Base-by-base conservation (phyloP, 2,329 filamentous ascomycete species). In the Elsinoe australis region DNA sequence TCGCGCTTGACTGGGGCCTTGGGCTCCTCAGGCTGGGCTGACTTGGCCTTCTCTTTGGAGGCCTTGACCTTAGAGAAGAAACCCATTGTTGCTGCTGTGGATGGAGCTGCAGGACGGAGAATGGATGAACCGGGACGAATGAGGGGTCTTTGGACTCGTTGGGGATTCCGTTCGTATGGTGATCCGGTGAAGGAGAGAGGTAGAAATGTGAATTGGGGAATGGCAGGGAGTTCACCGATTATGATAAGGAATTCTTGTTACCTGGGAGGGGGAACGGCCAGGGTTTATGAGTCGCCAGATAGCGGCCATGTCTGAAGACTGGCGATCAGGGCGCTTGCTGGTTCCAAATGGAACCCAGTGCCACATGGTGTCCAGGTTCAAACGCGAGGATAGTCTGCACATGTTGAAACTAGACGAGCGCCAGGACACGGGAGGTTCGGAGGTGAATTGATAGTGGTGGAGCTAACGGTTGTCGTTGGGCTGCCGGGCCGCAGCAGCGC, bases 61-160 rank as follows among this genome's bases (percentile, higher is more conserved):
- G 57, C 59, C 53, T 58, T 64, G 45, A 59, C 48, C 47, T 56
- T 61, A 3, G 59, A 59, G 49, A 63, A 61, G 35, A 62, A 57
- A 15, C 61, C 54, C 64, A 67, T 65, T 38, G 34, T 15, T 15
- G 38, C 12, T 26, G 38, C n/a, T 15, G 28, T 44, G 6, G n/a
- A n/a, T n/a, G n/a, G n/a, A n/a, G n/a, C n/a, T n/a, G n/a, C n/a
- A n/a, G n/a, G n/a, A n/a, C n/a, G n/a, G n/a, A n/a, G n/a, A n/a
- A n/a, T n/a, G n/a, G n/a, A n/a, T n/a, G n/a, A n/a, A n/a, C n/a
- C n/a, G n/a, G n/a, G n/a, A n/a, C n/a, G n/a, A n/a, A n/a, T n/a
- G n/a, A n/a, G n/a, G n/a, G n/a, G n/a, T n/a, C n/a, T n/a, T n/a
- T n/a, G n/a, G n/a, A n/a, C n/a, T n/a, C n/a, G n/a, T n/a, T n/a